Conservation (phyloP, 345 rosid species). For the Noccaea bulbosa region DNA sequence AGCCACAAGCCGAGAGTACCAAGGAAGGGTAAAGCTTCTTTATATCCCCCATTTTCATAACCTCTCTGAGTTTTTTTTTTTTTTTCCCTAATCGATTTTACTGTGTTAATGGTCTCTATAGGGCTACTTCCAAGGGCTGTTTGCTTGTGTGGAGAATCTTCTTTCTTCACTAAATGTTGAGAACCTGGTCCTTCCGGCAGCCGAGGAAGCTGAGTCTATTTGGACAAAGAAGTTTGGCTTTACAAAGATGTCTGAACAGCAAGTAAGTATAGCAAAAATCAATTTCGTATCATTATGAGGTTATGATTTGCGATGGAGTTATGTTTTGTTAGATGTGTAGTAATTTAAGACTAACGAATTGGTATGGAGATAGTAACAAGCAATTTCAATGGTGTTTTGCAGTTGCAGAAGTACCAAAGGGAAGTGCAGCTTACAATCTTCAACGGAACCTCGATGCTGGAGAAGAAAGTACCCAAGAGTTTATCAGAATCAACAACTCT, state of each 20-base stretch:
- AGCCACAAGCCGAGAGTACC: constrained; percentile 86
- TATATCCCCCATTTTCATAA: not conserved
- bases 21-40: constrained; percentile 73
- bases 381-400: constrained; percentile 37
- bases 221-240: constrained; percentile 95
- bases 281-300: not conserved
- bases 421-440: constrained; percentile 80
- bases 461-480: constrained; percentile 63
- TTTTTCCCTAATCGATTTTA: no score
- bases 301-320: not conserved
- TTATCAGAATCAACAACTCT: constrained; percentile 39
- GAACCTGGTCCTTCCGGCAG: constrained; percentile 94
- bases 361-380: constrained; percentile 6
- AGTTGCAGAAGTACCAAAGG: constrained; percentile 69
- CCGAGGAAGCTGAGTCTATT: constrained; percentile 91
- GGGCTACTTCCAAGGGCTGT: constrained; percentile 94
- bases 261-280: constrained; percentile 50
- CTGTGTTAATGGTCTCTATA: constrained; percentile 46
- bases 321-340: not conserved
- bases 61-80: no score
- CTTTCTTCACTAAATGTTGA: constrained; percentile 73
- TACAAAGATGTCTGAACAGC: constrained; percentile 69
- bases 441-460: constrained; percentile 84
- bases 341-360: not conserved
- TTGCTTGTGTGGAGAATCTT: constrained; percentile 79